These are phyloP conservation scores for Artemisia argyi DNA, from an alignment of 129 eudicot species.

Conservation along the genomic window DNA sequence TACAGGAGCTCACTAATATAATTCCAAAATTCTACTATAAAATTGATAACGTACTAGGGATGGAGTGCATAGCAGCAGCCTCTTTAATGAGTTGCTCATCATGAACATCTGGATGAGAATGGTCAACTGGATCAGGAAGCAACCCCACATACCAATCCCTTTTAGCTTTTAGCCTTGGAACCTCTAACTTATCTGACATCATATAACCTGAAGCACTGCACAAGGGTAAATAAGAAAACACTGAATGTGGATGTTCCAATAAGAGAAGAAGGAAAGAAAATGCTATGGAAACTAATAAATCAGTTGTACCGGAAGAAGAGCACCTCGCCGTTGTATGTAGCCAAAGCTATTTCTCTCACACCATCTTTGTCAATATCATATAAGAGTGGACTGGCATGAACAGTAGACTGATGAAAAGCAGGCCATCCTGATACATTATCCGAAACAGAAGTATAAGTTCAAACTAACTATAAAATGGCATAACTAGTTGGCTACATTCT, in stretches of 20 bases:
- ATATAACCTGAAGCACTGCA: conserved; percentile 88
- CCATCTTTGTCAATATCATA: conserved; percentile 99
- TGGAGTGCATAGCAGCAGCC: conserved; percentile 56
- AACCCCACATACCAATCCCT: conserved; percentile 93
- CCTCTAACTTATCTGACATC: conserved; percentile 92
- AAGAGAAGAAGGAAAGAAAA: conserved; percentile 10
- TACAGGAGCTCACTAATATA: not conserved
- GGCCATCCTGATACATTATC: conserved; percentile 83
- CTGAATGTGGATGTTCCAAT: conserved; percentile 17
- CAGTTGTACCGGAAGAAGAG: conserved; percentile 83
- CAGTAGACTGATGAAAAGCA: conserved; percentile 97
- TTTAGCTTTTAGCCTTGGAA: conserved; percentile 84
- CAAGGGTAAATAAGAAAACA: conserved; percentile 6
- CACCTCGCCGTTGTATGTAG: conserved; percentile 96
- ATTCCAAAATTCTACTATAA: conserved; percentile 5
- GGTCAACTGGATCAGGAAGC: conserved; percentile 82
- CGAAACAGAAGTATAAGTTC: conserved; percentile 9
- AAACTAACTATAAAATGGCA: conserved; percentile 5
- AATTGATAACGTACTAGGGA: conserved; percentile 47
- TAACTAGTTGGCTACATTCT: not conserved
- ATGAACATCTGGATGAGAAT: conserved; percentile 94
- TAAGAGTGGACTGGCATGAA: conserved; percentile 95
- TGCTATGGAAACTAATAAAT: conserved; percentile 13
- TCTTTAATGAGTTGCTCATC: conserved; percentile 72
- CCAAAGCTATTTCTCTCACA: conserved; percentile 96